Percentiles rank a stretch among this genome's conserved stretches.
Evolutionary conservation across 1,284 basidiomycete genomes (phyloP).

Genomic region (Tilletia caries): DNA sequence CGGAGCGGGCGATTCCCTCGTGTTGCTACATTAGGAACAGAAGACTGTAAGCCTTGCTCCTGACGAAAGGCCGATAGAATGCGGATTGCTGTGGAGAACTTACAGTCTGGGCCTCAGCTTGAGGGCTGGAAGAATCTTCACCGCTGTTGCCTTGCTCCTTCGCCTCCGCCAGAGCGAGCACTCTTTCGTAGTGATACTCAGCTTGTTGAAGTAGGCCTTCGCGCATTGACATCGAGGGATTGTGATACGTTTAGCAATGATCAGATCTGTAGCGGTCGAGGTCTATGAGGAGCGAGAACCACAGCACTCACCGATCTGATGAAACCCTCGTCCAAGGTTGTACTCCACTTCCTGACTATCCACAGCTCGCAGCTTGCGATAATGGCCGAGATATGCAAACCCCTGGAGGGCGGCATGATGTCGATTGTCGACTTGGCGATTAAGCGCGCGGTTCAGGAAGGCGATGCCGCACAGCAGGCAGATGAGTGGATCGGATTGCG

Average conservation of each 20-base stretch:
- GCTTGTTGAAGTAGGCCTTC: conserved; percentile 39
- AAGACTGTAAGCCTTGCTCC: no score
- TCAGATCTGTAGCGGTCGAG: no score
- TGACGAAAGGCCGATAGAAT: no score
- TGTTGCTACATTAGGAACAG: no score
- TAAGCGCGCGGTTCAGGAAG: conserved; percentile 82
- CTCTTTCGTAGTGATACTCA: conserved; percentile 36
- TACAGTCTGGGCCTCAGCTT: no score
- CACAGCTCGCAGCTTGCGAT: neutral
- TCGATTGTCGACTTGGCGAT: conserved; percentile 87
- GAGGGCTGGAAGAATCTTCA: no score
- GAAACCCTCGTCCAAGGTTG: conserved; percentile 85
- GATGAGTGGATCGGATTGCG: conserved; percentile 76
- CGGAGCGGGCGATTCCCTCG: neutral
- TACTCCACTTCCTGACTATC: conserved; percentile 55
- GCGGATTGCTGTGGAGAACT: no score
- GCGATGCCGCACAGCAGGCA: conserved; percentile 77
- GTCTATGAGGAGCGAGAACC: no score
- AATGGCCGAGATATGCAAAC: neutral
- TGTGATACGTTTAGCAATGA: no score
- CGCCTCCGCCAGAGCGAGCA: conserved; percentile 26
- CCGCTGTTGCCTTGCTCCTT: conserved; percentile 3
- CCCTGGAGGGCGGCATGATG: conserved; percentile 62
- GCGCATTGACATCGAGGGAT: neutral
- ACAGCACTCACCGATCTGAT: conserved; percentile 70